Conservation (phyloP, 306 rosid genomes). For the Fragaria vesca region DNA sequence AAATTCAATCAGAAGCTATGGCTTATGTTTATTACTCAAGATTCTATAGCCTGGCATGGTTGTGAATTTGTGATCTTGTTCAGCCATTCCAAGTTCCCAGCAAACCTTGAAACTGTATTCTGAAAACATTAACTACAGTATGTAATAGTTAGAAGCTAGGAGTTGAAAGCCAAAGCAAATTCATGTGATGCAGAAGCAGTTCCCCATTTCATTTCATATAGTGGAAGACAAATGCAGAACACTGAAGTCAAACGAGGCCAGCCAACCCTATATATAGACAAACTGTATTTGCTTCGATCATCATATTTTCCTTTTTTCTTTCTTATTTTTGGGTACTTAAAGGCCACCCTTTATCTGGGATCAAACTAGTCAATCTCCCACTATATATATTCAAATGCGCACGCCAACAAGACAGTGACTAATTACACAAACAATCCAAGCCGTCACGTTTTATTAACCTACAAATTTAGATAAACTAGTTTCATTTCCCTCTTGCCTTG, state of each 20-base stretch:
- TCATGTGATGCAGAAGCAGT: not conserved
- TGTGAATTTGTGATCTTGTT: not conserved
- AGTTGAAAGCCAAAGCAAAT: not conserved
- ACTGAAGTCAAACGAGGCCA: slow-evolving; percentile 2
- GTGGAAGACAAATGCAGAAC: not conserved
- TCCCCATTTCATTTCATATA: not conserved
- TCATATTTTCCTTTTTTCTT: not conserved
- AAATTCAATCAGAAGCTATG: not conserved
- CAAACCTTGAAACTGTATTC: not conserved
- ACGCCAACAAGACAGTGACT: slow-evolving; percentile 9
- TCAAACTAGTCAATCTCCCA: not conserved
- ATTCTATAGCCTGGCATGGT: not conserved
- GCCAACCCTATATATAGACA: not conserved
- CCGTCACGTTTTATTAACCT: not conserved
- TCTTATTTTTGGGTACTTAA: not conserved
- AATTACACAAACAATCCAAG: not conserved
- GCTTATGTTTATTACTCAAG: not conserved
- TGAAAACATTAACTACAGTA: not conserved
- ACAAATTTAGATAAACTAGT: not conserved
- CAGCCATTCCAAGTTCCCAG: not conserved
- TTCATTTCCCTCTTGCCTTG: not conserved
- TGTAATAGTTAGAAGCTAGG: not conserved
- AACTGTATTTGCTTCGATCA: not conserved
- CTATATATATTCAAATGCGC: slow-evolving; percentile 1
- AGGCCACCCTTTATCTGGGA: not conserved